phyloP scores from a whole-genome alignment of 2,329 filamentous ascomycete genomes.

The Penicillium nordicum region DNA sequence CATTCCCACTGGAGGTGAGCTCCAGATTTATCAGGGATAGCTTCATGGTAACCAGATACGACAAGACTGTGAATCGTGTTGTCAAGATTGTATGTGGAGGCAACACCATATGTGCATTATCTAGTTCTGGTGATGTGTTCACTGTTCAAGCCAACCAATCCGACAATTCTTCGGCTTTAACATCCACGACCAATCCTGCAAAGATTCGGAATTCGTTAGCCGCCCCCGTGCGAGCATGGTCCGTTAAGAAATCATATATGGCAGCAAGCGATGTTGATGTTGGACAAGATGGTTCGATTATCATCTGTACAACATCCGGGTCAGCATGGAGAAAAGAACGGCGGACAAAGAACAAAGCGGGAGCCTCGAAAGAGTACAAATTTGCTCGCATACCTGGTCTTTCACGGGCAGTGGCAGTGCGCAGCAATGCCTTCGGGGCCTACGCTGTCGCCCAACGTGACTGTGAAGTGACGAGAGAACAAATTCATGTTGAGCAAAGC shows the following conservation, averaged over 20 bases:
- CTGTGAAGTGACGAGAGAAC: slow-evolving; percentile 71
- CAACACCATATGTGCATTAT: slow-evolving; percentile 87
- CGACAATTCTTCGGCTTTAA: slow-evolving; percentile 58
- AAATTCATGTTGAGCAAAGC: slow-evolving; percentile 64
- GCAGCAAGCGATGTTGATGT: slow-evolving; percentile 83
- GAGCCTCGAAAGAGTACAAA: slow-evolving; percentile 84
- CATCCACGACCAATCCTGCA: slow-evolving; percentile 86
- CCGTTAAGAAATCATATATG: slow-evolving; percentile 76
- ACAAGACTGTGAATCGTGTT: slow-evolving; percentile 65
- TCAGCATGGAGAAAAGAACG: slow-evolving; percentile 90
- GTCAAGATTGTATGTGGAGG: slow-evolving; percentile 77
- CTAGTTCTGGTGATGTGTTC: slow-evolving; percentile 79
- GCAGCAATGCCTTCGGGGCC: slow-evolving; percentile 84
- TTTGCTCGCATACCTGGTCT: slow-evolving; percentile 87
- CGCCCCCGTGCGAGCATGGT: slow-evolving; percentile 79
- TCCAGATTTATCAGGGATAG: slow-evolving; percentile 66
- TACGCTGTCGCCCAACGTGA: slow-evolving; percentile 86
- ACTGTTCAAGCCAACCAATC: slow-evolving; percentile 72
- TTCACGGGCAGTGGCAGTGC: slow-evolving; percentile 76
- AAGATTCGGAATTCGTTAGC: slow-evolving; percentile 85
- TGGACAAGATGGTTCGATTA: slow-evolving; percentile 89
- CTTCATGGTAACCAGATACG: slow-evolving; percentile 63
- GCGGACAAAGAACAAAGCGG: slow-evolving; percentile 72
- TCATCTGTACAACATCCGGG: slow-evolving; percentile 86
- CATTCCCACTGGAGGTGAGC: slow-evolving; percentile 71